Base-by-base conservation (phyloP, 305 asterid genomes). In the Solanum hybrid region DNA sequence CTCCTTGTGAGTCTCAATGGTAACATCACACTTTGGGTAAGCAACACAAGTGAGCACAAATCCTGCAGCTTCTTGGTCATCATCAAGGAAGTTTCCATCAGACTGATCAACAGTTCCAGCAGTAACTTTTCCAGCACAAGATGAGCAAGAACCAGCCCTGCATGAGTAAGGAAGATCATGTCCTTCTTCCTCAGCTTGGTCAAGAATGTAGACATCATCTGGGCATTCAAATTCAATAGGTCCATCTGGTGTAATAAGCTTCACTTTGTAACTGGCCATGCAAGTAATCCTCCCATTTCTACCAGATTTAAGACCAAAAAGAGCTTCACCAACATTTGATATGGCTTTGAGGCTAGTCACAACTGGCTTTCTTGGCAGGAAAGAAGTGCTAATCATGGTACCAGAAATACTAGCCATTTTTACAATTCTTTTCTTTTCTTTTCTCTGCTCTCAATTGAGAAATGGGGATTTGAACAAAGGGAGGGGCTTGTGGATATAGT, bases 141-240 rank as follows among this genome's bases (percentile, higher is more conserved):
- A 92, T 75, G 98, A 97, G 94, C 98, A 97, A 2, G 99, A 91
- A 0, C 99, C 98, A 6, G 98, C 95, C 79, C 98, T 94, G 97
- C 98, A 96, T 0, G 98, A 95, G 95, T 92, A 97, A 1, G 99
- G 98, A 46, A 97, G 91, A 0, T 96, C 99, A 5, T 80, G 4
- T 0, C 98, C 98, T 2, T 3, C 6, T 16, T 97, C 96, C 92
- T 97, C 99, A 31, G 96, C 96, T 26, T 64, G 69, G 87, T 97
- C 98, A 6, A 97, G 94, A 89, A 97, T 92, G 97, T 94, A 94
- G 0, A 20, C 89, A 42, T 96, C 98, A 24, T 90, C 93, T 0
- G 91, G 91, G 92, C 95, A 92, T 2, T 91, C 80, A 90, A 93
- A 91, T 34, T 76, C 93, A 1, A 85, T 5, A 20, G 91, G 88